Evolutionary conservation across 176 grass and related monocot genomes (phyloP).

Genomic region (Elaeis guineensis): DNA sequence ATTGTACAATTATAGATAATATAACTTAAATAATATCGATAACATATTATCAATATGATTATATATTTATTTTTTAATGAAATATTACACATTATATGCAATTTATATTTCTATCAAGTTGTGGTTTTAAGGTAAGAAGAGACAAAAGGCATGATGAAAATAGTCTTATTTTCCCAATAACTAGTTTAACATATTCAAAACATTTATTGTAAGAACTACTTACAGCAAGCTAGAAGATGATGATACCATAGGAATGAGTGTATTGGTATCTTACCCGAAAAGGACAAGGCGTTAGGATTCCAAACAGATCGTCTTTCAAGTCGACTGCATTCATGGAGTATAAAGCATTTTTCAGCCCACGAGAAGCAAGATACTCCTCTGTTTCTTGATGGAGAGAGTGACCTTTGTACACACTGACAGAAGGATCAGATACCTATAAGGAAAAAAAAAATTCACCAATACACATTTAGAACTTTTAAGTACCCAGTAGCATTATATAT

Average conservation of each 20-base stretch:
- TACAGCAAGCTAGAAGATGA: neutral
- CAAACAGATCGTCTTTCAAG: constrained; percentile 65
- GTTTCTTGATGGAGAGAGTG: constrained; percentile 60
- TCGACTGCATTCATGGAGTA: constrained; percentile 52
- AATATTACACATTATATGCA: too few species aligned
- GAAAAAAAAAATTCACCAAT: neutral
- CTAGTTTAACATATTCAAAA: too few species aligned
- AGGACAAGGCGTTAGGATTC: constrained; percentile 51
- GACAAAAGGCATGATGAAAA: too few species aligned
- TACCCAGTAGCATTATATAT: too few species aligned
- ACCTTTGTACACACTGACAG: constrained; percentile 65
- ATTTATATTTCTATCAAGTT: too few species aligned
- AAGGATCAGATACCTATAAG: constrained; percentile 43
- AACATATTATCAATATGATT: too few species aligned
- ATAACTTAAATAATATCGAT: too few species aligned
- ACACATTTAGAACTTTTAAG: neutral
- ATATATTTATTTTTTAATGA: too few species aligned
- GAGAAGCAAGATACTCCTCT: constrained; percentile 45
- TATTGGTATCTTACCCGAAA: constrained; percentile 44
- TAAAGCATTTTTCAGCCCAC: constrained; percentile 44
- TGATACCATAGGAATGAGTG: neutral
- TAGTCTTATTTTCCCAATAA: too few species aligned
- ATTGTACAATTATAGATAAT: too few species aligned
- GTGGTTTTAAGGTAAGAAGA: too few species aligned
- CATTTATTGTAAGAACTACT: too few species aligned